These are phyloP conservation scores for Botryosphaeria dothidea DNA, from an alignment of 2,329 filamentous ascomycete genomes.

Conservation along the genomic window DNA sequence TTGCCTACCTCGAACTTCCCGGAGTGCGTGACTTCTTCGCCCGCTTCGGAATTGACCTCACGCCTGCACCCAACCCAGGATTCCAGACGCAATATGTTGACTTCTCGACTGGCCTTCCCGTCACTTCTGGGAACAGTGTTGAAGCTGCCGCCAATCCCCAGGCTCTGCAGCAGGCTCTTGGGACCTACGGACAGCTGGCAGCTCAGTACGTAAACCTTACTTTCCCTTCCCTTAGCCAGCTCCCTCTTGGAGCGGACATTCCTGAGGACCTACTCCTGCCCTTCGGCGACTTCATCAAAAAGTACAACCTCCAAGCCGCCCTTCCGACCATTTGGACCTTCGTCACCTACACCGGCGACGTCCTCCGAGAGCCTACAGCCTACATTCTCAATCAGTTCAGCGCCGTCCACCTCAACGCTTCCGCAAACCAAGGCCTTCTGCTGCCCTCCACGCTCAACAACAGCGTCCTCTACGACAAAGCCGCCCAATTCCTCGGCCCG, in stretches of 20 bases:
- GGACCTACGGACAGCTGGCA: slow-evolving; percentile 30
- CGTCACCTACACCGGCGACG: slow-evolving; percentile 48
- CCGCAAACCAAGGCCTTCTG: slow-evolving; percentile 11
- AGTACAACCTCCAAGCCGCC: slow-evolving; percentile 48
- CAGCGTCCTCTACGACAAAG: slow-evolving; percentile 26
- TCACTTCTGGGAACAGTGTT: not conserved
- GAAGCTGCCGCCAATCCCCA: not conserved
- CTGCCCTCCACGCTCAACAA: slow-evolving; percentile 22
- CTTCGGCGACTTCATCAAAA: slow-evolving; percentile 51
- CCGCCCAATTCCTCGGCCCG: slow-evolving; percentile 21
- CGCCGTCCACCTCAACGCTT: slow-evolving; percentile 20
- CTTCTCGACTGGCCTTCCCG: slow-evolving; percentile 30
- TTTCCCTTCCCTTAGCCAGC: not conserved
- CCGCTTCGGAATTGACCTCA: slow-evolving; percentile 40
- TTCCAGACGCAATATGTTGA: slow-evolving; percentile 23
- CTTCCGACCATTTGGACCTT: slow-evolving; percentile 44
- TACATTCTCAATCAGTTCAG: slow-evolving; percentile 40
- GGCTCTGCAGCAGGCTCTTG: slow-evolving; percentile 21
- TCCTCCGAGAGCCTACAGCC: slow-evolving; percentile 45
- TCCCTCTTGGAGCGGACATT: slow-evolving; percentile 29
- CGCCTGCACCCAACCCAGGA: slow-evolving; percentile 22
- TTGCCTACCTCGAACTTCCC: slow-evolving; percentile 43
- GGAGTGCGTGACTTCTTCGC: slow-evolving; percentile 47
- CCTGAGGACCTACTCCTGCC: slow-evolving; percentile 50
- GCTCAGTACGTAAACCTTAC: slow-evolving; percentile 35